Evolutionary conservation across 352 stramenopile genomes (phyloP), one percentile per base, ranked within the genome.

Genomic region (Peronospora tabacina): DNA sequence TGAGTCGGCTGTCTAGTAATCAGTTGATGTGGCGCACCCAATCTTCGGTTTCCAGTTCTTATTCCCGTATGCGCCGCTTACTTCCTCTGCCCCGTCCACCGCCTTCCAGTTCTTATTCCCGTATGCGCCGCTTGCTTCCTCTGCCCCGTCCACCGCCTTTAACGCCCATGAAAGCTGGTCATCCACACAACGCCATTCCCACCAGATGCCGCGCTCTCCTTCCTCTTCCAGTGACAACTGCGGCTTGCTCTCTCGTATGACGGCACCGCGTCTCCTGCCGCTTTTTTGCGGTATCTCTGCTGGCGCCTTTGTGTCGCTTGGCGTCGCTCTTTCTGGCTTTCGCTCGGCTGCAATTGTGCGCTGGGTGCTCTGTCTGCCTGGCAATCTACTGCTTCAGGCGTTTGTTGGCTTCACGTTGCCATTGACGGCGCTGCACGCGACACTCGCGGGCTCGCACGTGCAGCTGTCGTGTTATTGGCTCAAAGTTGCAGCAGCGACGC

Each of bases 271-370:
- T 11, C 20, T 63, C 13, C 43, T 75, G 10, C 58, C 49, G 43
- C 60, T 69, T 11, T 55, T 58, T 12, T 50, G 66, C 13, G 59
- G 59, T 26, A 38, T 61, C 10, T 42, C 43, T 28, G 48, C 55
- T 7, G 55, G 52, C 33, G 58, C 62, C n/a, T 39, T 51, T 15
- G 47, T 61, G 8, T 53, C 58, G 37, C 43, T 84, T 12, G 68
- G 53, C 19, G 56, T 72, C 20, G 49, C 76, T 43, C 55, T 87
- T 13, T 61, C 67, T 7, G 65, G 54, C 0, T 44, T 69, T 4
- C 46, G 52, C 29, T 45, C 46, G 5, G 9, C 66, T 61, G 43
- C 30, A 11, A 36, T 15, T 15, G 52, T 82, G 29, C 70, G 70
- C 29, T 72, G 63, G 58, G 33, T 78, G 35, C 59, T 85, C 17